phyloP scores from a whole-genome alignment of 1,284 basidiomycete genomes.

The Termitomyces sp. region DNA sequence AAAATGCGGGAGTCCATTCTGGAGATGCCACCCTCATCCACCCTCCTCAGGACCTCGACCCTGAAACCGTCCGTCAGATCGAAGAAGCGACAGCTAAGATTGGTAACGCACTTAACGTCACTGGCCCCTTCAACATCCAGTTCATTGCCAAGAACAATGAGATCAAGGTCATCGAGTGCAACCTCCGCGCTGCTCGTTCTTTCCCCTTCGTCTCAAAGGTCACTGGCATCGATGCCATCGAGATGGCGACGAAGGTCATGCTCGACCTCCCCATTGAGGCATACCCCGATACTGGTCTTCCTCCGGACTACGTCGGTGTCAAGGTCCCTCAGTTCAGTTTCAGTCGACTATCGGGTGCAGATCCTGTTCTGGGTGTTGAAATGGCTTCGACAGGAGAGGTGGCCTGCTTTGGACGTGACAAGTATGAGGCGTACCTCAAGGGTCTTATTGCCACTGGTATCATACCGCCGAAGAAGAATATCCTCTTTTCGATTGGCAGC shows the following conservation, averaged over 20 bases:
- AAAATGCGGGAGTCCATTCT: conserved; percentile 97
- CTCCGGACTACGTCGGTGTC: conserved; percentile 92
- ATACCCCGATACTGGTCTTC: conserved; percentile 86
- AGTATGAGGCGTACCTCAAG: conserved; percentile 98
- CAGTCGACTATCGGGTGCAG: conserved; percentile 91
- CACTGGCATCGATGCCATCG: conserved; percentile 94
- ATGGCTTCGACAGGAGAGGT: conserved; percentile 99
- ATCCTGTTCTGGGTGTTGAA: conserved; percentile 98
- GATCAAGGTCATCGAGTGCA: conserved; percentile 99
- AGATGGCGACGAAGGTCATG: conserved; percentile 99
- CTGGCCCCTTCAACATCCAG: conserved; percentile 99
- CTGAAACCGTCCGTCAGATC: conserved; percentile 92
- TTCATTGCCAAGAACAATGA: conserved; percentile 99
- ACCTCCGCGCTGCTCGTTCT: conserved; percentile 94
- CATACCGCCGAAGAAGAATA: conserved; percentile 91
- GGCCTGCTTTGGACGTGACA: conserved; percentile 96
- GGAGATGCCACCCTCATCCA: conserved; percentile 98
- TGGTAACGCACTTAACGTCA: conserved; percentile 96
- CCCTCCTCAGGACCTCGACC: conserved; percentile 96
- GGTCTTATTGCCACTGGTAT: conserved; percentile 96
- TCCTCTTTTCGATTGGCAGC: conserved; percentile 90
- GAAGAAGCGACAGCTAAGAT: conserved; percentile 97
- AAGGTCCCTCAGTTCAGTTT: conserved; percentile 99
- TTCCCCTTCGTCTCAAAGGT: conserved; percentile 99
- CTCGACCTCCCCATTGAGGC: conserved; percentile 83